A percentile compares a stretch with the other conserved stretches of the same genome.
Conservation (phyloP, 1,284 basidiomycete species). For the Taiwanofungus camphoratus region DNA sequence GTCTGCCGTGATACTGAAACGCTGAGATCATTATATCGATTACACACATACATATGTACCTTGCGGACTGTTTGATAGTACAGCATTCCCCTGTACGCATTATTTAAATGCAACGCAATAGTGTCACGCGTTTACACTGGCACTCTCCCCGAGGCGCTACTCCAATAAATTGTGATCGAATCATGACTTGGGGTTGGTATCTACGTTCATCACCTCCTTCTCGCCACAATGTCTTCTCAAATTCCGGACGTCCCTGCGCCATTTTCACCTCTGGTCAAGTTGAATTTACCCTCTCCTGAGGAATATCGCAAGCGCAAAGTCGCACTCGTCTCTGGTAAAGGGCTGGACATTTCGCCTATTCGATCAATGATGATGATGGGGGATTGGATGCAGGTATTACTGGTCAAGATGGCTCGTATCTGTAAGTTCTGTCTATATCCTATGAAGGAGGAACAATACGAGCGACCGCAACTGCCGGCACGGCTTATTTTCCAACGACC, state of each 20-base stretch:
- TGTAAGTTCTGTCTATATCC: conserved; percentile 44
- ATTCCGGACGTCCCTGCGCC: conserved; percentile 23
- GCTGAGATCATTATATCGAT: too few relatives aligned
- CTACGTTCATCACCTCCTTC: background rate
- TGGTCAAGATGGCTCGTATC: conserved; percentile 87
- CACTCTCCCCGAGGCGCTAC: too few relatives aligned
- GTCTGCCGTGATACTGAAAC: too few relatives aligned
- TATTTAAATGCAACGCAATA: too few relatives aligned
- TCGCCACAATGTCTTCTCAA: conserved; percentile 18
- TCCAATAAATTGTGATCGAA: too few relatives aligned
- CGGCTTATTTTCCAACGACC: too few relatives aligned
- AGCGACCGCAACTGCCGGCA: too few relatives aligned
- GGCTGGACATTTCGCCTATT: conserved; percentile 4
- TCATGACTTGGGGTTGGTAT: background rate
- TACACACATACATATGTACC: too few relatives aligned
- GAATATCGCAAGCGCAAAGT: conserved; percentile 85
- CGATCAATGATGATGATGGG: conserved; percentile 6
- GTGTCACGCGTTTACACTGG: too few relatives aligned
- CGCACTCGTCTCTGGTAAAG: conserved; percentile 79
- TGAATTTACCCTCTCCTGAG: conserved; percentile 62
- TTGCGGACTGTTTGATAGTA: too few relatives aligned
- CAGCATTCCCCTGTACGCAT: too few relatives aligned
- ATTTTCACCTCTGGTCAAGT: conserved; percentile 40
- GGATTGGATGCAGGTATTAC: conserved; percentile 65
- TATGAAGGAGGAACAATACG: too few relatives aligned